A percentile compares a stretch with the other conserved stretches of the same genome.
These are phyloP conservation scores for Hypholoma sublateritium DNA, from an alignment of 768 basidiomycete species.

Conservation along the genomic window DNA sequence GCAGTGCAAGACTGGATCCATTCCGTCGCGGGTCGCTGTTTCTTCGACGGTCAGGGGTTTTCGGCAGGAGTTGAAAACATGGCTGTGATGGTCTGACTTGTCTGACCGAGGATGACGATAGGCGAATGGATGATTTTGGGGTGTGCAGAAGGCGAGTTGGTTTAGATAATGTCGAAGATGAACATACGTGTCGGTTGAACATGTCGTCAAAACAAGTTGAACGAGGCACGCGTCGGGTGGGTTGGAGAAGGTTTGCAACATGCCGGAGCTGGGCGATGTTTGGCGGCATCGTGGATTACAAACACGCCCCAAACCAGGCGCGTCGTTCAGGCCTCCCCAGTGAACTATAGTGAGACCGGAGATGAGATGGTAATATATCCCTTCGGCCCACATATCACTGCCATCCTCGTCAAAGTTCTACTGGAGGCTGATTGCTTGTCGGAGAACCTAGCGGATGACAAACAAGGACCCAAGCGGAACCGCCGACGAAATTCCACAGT, in stretches of 20 bases:
- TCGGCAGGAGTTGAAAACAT: constrained; percentile 3
- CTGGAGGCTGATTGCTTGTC: no score
- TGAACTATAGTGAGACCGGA: no score
- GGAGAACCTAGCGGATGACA: no score
- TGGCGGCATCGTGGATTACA: constrained; percentile 16
- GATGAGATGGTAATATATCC: no score
- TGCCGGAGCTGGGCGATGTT: constrained; percentile 19
- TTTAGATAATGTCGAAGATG: background rate
- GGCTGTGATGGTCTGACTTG: background rate
- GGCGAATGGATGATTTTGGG: background rate
- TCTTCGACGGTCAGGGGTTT: background rate
- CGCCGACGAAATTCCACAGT: no score
- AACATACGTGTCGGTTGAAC: constrained; percentile 20
- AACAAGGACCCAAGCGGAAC: no score
- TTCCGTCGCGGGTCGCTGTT: constrained; percentile 10
- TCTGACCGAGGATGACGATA: background rate
- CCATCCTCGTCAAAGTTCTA: no score
- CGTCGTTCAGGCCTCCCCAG: constrained; percentile 23
- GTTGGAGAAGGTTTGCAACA: constrained; percentile 4
- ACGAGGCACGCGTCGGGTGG: background rate
- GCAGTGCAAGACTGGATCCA: constrained; percentile 32
- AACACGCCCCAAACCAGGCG: constrained; percentile 7
- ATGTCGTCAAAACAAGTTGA: constrained; percentile 12
- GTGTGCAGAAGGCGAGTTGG: background rate
- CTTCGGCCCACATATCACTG: no score